Evolutionary conservation across 2,329 filamentous ascomycete species (phyloP).

Genomic region (Verticillium klebahnii): DNA sequence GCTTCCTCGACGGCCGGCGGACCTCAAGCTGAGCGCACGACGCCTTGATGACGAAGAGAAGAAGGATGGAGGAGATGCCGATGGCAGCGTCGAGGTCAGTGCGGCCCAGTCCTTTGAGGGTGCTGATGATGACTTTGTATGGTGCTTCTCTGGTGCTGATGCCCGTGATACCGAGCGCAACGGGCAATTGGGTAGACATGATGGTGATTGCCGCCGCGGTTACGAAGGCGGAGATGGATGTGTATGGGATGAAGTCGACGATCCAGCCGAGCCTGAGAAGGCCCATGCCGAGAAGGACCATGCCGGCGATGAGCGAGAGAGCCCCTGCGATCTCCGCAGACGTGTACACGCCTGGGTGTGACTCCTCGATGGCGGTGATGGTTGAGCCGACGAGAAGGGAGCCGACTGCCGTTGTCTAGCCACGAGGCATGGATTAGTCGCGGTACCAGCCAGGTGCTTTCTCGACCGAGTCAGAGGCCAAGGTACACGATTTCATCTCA

Average conservation of each 20-base stretch:
- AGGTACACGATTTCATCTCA: neutral
- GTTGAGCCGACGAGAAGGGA: conserved; percentile 45
- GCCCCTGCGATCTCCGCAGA: conserved; percentile 36
- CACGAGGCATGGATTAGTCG: too few species aligned
- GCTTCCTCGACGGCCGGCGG: conserved; percentile 54
- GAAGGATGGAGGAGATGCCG: conserved; percentile 61
- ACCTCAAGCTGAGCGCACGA: conserved; percentile 55
- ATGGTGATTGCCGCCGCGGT: conserved; percentile 49
- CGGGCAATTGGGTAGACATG: conserved; percentile 42
- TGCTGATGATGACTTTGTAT: conserved; percentile 47
- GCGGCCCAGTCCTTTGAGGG: conserved; percentile 37
- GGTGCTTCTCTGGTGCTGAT: conserved; percentile 45
- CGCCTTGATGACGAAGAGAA: conserved; percentile 58
- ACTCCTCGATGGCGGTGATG: conserved; percentile 29
- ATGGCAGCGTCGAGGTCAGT: conserved; percentile 67
- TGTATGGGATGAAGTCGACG: conserved; percentile 49
- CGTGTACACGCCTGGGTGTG: conserved; percentile 22
- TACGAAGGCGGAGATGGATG: conserved; percentile 50
- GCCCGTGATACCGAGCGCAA: conserved; percentile 44
- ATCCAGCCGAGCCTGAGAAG: conserved; percentile 48
- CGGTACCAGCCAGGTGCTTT: too few species aligned
- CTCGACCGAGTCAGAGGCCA: conserved; percentile 17
- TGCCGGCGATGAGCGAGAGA: conserved; percentile 42
- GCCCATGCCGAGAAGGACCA: conserved; percentile 44
- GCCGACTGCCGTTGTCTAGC: conserved; percentile 50